phyloP scores from a whole-genome alignment of 2,329 filamentous ascomycete genomes.

The Hypomyces rosellus region DNA sequence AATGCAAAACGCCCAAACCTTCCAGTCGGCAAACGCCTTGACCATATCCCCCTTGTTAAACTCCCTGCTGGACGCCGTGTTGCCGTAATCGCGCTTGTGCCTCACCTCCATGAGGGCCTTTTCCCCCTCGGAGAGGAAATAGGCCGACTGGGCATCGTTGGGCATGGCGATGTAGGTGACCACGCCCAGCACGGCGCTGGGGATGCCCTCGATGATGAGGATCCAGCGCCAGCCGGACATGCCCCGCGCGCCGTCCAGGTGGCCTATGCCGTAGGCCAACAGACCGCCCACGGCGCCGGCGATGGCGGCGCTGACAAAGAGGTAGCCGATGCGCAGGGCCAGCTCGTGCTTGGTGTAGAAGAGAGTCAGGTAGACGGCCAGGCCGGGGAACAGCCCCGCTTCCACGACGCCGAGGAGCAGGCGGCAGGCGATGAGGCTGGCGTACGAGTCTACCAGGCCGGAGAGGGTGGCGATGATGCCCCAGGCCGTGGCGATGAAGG shows the following conservation, averaged over 20 bases:
- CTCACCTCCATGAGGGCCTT: slow-evolving; percentile 56
- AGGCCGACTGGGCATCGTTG: slow-evolving; percentile 44
- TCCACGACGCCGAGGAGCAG: slow-evolving; percentile 63
- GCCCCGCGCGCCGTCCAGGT: slow-evolving; percentile 61
- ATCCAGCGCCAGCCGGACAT: slow-evolving; percentile 68
- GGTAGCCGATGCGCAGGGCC: slow-evolving; percentile 64
- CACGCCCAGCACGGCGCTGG: slow-evolving; percentile 33
- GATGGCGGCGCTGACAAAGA: slow-evolving; percentile 65
- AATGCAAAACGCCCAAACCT: slow-evolving; percentile 62
- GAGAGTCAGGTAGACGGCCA: slow-evolving; percentile 64
- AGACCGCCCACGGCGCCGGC: slow-evolving; percentile 68
- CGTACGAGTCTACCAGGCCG: slow-evolving; percentile 61
- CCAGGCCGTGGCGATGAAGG: slow-evolving; percentile 59
- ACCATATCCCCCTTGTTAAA: slow-evolving; percentile 56
- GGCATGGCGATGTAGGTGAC: slow-evolving; percentile 30
- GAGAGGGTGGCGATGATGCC: slow-evolving; percentile 64
- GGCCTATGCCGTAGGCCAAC: slow-evolving; percentile 66
- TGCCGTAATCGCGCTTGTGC: slow-evolving; percentile 38
- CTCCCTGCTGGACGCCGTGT: slow-evolving; percentile 38
- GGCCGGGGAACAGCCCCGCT: slow-evolving; percentile 63
- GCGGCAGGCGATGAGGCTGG: slow-evolving; percentile 59
- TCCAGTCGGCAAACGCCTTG: slow-evolving; percentile 67
- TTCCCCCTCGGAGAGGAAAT: slow-evolving; percentile 52
- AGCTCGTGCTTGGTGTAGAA: slow-evolving; percentile 72
- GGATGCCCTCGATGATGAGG: slow-evolving; percentile 48